Percentiles rank a stretch among this genome's conserved stretches.
Conservation (phyloP, 2,329 filamentous ascomycete genomes). For the Zymoseptoria passerinii region DNA sequence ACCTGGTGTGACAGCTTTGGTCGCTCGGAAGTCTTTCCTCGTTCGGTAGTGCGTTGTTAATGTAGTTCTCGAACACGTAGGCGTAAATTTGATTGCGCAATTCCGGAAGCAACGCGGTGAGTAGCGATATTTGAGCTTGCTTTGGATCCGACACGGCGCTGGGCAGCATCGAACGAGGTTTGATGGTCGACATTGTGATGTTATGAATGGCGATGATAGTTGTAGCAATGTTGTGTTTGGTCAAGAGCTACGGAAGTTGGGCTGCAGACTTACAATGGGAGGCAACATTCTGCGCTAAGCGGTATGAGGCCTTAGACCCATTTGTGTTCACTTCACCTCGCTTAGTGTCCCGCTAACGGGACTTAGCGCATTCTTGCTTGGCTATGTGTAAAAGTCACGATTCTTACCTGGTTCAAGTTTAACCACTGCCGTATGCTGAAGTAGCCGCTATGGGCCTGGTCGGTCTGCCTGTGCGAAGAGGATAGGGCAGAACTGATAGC, state of each 20-base stretch:
- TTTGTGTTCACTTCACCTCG: not conserved
- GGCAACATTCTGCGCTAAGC: not conserved
- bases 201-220: not conserved
- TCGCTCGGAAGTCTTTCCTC: slow-evolving; percentile 2
- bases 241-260: not conserved
- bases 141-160: not conserved
- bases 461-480: too few species aligned
- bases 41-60: not conserved
- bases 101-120: slow-evolving; percentile 8
- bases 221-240: not conserved
- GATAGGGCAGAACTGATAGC: too few species aligned
- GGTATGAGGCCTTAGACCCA: not conserved
- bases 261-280: not conserved
- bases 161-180: not conserved
- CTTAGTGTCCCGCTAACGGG: too few species aligned
- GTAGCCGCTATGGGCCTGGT: too few species aligned
- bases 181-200: not conserved
- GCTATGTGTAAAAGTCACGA: too few species aligned
- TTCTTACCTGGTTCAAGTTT: too few species aligned
- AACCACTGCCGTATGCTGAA: too few species aligned
- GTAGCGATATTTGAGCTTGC: not conserved
- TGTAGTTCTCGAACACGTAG: not conserved
- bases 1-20: slow-evolving; percentile 5
- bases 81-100: slow-evolving; percentile 12
- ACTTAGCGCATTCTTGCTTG: too few species aligned